A percentile compares a stretch with the other conserved stretches of the same genome.
These are phyloP conservation scores for Echinosophora koreensis DNA, from an alignment of 306 rosid genomes.

Conservation along the genomic window DNA sequence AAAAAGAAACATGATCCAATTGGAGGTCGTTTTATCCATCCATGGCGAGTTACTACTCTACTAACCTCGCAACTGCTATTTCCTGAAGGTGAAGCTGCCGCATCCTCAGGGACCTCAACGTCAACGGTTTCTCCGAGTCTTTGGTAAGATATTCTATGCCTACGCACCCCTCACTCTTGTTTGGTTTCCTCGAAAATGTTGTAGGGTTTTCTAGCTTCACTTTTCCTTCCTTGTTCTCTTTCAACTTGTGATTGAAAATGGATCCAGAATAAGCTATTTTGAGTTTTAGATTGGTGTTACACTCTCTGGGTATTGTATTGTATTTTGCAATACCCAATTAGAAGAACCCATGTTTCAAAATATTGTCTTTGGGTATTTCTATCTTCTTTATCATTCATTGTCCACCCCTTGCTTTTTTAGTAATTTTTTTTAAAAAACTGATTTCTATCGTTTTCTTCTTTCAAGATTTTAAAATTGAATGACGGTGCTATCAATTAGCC, in stretches of 20 bases:
- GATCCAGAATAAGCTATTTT: not conserved
- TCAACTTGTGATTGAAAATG: conserved; percentile 1
- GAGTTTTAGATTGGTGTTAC: not conserved
- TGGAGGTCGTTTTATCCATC: not conserved
- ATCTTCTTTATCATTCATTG: too few relatives aligned
- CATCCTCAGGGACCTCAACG: not conserved
- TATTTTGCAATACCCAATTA: not conserved
- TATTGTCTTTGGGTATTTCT: not conserved
- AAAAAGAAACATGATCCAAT: not conserved
- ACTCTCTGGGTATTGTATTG: not conserved
- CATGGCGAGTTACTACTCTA: not conserved
- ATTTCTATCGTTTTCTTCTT: too few relatives aligned
- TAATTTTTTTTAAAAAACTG: too few relatives aligned
- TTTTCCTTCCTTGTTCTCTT: not conserved
- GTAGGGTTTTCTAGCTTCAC: not conserved
- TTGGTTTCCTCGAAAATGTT: not conserved
- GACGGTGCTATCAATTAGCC: too few relatives aligned
- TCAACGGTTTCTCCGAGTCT: conserved; percentile 8
- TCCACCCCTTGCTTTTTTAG: too few relatives aligned
- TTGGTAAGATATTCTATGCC: conserved; percentile 38
- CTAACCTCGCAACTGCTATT: not conserved
- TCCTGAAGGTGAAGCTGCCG: conserved; percentile 14
- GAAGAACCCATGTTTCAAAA: not conserved
- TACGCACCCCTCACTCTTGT: not conserved
- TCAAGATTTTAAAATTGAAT: too few relatives aligned